Base-by-base conservation (phyloP, 768 basidiomycete species). In the Amanita molliuscula region DNA sequence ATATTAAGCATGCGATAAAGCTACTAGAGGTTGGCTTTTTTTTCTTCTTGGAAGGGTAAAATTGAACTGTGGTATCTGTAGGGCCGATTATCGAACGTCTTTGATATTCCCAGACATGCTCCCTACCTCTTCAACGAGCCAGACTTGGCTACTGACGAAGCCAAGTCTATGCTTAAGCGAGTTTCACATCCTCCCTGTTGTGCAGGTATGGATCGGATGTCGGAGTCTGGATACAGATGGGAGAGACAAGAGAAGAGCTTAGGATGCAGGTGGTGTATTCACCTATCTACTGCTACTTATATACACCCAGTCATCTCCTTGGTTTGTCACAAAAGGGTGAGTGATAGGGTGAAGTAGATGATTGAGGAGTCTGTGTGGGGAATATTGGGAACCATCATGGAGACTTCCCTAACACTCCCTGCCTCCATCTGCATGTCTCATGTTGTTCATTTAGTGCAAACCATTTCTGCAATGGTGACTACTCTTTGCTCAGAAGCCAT, bases 71-170 rank as follows among this genome's bases (percentile, higher is more conserved):
- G 10, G 51, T 15, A 51, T 23, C 18, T 25, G 34, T 52, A 90
- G 84, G 81, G 82, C 44, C 82, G 90, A 13, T 63, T 87, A 15
- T 73, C 71, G 6, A 89, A 80, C 47, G 60, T 95, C 16, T 71
- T 74, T 34, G 91, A 95, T 54, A 72, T 96, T 33, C 77, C 85
- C 0, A 57, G 61, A 1, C 69, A 81, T 20, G 83, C 79, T 0
- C 78, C 84, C 0, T 95, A 83, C 63, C 79, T 95, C 65, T 97
- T 96, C 62, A 62, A 77, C 15, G 76, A 79, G 3, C 89, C 89
- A 0, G 69, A 85, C 46, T 74, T 79, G 49, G 45, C 65, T 0
- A 70, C 76, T 1, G 62, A 74, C 0, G 79, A 82, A 48, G 82
- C 88, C 0, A 59, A 64, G 44, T 63, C 59, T 10, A 79, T 91